Percentiles rank a stretch among this genome's conserved stretches.
Conservation (phyloP, 305 asterid species). For the Solanum aculeatissimum region DNA sequence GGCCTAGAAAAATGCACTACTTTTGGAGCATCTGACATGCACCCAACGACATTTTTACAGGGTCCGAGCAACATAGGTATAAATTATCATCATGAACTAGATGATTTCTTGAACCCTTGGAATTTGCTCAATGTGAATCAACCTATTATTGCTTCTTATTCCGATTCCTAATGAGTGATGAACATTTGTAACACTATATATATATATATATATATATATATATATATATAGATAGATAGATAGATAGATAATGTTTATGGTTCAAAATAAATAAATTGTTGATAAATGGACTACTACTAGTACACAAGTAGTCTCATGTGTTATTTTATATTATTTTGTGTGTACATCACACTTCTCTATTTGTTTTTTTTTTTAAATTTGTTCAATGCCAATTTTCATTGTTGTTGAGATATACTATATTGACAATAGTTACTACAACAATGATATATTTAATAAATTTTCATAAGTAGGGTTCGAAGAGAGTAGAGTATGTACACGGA, state of each 20-base stretch:
- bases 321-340: not conserved
- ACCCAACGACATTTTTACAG: not conserved
- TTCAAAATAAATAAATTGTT: not conserved
- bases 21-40: not conserved
- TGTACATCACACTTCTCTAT: not conserved
- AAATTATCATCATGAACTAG: not conserved
- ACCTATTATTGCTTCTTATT: conserved; percentile 19
- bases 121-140: conserved; percentile 18
- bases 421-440: not conserved
- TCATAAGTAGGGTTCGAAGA: too few species aligned
- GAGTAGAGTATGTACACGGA: too few species aligned
- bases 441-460: too few species aligned
- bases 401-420: not conserved
- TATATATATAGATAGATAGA: too few species aligned
- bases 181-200: not conserved
- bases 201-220: too few species aligned
- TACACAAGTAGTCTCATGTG: not conserved
- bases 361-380: not conserved
- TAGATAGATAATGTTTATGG: not conserved
- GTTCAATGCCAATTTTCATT: not conserved
- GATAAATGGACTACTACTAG: not conserved
- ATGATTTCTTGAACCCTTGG: conserved; percentile 20
- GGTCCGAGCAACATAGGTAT: not conserved
- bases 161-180: conserved; percentile 4
- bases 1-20: not conserved